Conservation (phyloP, 371 early-diverging fungal genomes). For the Dinochytrium kinnereticum region DNA sequence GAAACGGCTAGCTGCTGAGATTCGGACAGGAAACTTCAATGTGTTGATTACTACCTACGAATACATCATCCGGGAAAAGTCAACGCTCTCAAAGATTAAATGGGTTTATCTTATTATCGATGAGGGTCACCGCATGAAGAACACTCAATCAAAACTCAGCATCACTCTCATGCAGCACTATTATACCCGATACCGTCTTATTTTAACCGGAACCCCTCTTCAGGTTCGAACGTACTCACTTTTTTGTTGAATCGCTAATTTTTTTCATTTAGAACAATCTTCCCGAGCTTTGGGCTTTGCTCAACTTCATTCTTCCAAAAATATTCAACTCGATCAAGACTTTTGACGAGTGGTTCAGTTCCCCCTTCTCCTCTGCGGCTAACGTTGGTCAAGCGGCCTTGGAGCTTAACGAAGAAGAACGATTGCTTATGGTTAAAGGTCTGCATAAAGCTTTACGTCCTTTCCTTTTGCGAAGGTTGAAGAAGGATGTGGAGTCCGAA, state of each 20-base stretch:
- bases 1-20: conserved; percentile 71
- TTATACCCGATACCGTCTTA: conserved; percentile 88
- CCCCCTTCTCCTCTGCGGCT: conserved; percentile 80
- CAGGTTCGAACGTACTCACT: conserved; percentile 62
- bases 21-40: conserved; percentile 82
- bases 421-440: conserved; percentile 93
- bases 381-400: conserved; percentile 86
- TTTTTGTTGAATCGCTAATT: background rate
- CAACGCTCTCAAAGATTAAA: conserved; percentile 81
- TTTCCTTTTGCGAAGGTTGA: conserved; percentile 96
- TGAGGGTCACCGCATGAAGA: conserved; percentile 99
- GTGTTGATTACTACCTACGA: conserved; percentile 98
- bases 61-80: conserved; percentile 92
- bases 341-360: conserved; percentile 99
- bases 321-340: conserved; percentile 94
- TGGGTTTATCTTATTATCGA: conserved; percentile 98
- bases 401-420: conserved; percentile 96
- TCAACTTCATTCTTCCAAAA: conserved; percentile 97
- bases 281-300: conserved; percentile 97
- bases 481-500: conserved; percentile 99
- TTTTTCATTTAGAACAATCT: conserved; percentile 84
- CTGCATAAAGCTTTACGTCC: conserved; percentile 98
- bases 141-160: conserved; percentile 87
- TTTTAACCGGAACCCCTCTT: conserved; percentile 99
- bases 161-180: conserved; percentile 84